Evolutionary conservation across 2,329 filamentous ascomycete species (phyloP).

Genomic region (Verticillium longisporum): DNA sequence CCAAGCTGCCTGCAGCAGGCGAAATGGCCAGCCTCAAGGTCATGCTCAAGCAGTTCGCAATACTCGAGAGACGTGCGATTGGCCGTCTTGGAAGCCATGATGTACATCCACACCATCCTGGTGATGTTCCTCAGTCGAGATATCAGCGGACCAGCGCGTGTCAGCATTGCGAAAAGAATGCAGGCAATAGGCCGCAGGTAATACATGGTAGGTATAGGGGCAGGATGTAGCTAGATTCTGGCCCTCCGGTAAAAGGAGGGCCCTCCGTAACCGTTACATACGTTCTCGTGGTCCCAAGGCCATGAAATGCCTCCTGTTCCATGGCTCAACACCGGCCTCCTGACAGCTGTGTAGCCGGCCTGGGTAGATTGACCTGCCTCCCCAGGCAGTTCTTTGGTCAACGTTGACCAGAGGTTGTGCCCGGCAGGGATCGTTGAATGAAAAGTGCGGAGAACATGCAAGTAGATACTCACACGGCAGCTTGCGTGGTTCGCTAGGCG

Average conservation of each 20-base stretch:
- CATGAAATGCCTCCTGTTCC: too few relatives aligned
- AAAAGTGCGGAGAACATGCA: not conserved
- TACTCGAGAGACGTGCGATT: not conserved
- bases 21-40: not conserved
- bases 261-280: too few relatives aligned
- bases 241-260: too few relatives aligned
- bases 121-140: too few relatives aligned
- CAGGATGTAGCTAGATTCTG: too few relatives aligned
- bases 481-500: slow-evolving; percentile 25
- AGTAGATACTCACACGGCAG: slow-evolving; percentile 25
- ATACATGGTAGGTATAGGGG: too few relatives aligned
- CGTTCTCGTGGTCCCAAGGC: too few relatives aligned
- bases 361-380: slow-evolving; percentile 24
- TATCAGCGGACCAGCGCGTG: too few relatives aligned
- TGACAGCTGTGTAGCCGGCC: slow-evolving; percentile 15
- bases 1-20: not conserved
- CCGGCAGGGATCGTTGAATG: not conserved
- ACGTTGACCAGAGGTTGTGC: slow-evolving; percentile 20
- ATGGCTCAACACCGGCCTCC: slow-evolving; percentile 4
- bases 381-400: slow-evolving; percentile 25
- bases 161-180: too few relatives aligned
- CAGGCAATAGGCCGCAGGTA: too few relatives aligned
- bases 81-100: too few relatives aligned
- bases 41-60: not conserved
- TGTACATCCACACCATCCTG: too few relatives aligned